These are phyloP conservation scores for Pistacia atlantica DNA, from an alignment of 345 rosid genomes.

Conservation along the genomic window DNA sequence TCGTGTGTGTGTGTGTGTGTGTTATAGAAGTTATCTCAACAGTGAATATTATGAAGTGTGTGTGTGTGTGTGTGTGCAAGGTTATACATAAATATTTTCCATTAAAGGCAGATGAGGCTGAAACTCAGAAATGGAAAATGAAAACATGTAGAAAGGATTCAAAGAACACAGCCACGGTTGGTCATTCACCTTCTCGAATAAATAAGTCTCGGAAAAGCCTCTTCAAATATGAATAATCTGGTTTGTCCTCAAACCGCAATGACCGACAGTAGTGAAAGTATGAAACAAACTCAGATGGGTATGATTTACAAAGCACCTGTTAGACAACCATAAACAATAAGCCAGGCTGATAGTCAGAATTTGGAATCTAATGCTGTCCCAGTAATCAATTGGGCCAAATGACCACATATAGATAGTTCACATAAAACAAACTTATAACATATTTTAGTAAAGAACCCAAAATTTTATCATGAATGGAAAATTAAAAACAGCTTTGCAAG, in stretches of 20 bases:
- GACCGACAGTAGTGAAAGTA: conserved; percentile 83
- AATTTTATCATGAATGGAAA: background rate
- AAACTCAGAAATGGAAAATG: background rate
- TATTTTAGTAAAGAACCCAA: background rate
- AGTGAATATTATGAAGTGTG: too few relatives aligned
- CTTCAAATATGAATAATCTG: conserved; percentile 84
- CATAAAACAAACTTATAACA: background rate
- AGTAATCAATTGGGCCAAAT: conserved; percentile 5
- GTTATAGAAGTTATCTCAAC: too few relatives aligned
- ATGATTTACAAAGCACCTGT: conserved; percentile 74
- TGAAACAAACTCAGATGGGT: conserved; percentile 69
- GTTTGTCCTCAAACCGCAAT: conserved; percentile 77
- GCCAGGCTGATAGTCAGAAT: conserved; percentile 2
- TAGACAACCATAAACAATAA: background rate
- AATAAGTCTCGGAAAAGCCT: conserved; percentile 83
- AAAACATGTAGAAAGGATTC: background rate
- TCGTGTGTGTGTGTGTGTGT: too few relatives aligned
- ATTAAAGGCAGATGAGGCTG: background rate
- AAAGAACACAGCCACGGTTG: conserved; percentile 2
- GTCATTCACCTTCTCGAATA: conserved; percentile 68
- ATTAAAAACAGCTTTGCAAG: background rate
- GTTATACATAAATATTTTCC: too few relatives aligned
- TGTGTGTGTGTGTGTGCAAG: background rate
- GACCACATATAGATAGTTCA: conserved; percentile 4
- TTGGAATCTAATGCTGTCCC: background rate